A percentile compares a stretch with the other conserved stretches of the same genome.
These are phyloP conservation scores for Coniochaeta pulveracea DNA, from an alignment of 2,329 filamentous ascomycete genomes.

Conservation along the genomic window DNA sequence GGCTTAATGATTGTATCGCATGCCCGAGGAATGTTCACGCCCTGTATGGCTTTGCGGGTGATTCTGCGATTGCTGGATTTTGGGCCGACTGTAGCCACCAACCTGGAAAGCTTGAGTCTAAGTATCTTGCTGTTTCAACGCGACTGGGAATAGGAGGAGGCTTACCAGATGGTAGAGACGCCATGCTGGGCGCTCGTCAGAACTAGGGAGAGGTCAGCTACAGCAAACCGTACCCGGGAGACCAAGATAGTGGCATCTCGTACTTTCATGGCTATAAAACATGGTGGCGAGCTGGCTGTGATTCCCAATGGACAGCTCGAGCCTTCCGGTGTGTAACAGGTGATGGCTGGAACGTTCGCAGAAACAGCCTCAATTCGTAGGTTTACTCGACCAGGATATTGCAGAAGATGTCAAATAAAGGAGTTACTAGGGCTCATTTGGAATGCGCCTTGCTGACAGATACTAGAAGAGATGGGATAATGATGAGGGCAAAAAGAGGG, in stretches of 20 bases:
- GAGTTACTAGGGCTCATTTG: no score
- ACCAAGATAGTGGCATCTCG: slow-evolving; percentile 17
- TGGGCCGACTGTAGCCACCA: slow-evolving; percentile 77
- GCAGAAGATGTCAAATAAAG: no score
- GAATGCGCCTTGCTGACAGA: no score
- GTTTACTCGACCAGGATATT: no score
- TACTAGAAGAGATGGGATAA: no score
- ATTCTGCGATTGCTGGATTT: slow-evolving; percentile 62
- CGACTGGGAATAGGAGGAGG: not conserved
- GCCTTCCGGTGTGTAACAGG: no score
- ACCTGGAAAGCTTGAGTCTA: slow-evolving; percentile 43
- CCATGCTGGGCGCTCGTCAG: slow-evolving; percentile 81
- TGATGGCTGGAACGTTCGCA: no score
- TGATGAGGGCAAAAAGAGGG: no score
- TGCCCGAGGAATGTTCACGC: slow-evolving; percentile 77
- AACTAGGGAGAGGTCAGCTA: slow-evolving; percentile 38
- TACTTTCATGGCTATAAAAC: slow-evolving; percentile 96
- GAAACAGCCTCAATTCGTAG: no score
- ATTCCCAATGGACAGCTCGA: no score
- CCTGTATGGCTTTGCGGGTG: slow-evolving; percentile 74
- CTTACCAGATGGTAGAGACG: slow-evolving; percentile 87
- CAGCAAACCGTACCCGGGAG: no score
- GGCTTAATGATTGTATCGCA: slow-evolving; percentile 77
- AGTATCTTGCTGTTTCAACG: not conserved
- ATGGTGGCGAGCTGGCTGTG: no score